A percentile compares a stretch with the other conserved stretches of the same genome.
Conservation (phyloP, 305 asterid genomes). For the Ajuga reptans region DNA sequence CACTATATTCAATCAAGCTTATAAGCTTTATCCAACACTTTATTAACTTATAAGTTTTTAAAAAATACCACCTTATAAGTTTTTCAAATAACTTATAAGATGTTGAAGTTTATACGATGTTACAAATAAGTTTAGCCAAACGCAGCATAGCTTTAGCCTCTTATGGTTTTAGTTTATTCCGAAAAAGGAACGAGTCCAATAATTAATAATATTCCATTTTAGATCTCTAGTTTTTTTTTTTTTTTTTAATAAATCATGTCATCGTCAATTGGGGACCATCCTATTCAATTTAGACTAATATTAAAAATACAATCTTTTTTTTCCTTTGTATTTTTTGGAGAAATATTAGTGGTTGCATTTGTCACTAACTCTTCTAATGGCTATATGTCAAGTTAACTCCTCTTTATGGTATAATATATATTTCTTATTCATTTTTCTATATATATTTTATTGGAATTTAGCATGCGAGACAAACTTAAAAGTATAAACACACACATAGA, state of each 20-base stretch:
- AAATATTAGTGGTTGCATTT: conserved; percentile 4
- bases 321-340: background rate
- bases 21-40: no score
- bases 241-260: background rate
- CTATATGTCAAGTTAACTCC: conserved; percentile 16
- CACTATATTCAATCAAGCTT: no score
- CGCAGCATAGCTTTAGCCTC: no score
- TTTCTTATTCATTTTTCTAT: background rate
- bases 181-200: background rate
- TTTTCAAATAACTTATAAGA: no score
- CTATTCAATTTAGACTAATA: background rate
- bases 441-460: background rate
- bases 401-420: background rate
- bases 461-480: background rate
- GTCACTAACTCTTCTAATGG: background rate
- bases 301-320: background rate
- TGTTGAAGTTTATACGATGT: no score
- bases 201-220: background rate
- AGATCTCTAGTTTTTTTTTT: no score
- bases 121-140: no score
- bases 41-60: no score
- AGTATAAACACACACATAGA: background rate
- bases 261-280: conserved; percentile 16
- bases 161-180: background rate
- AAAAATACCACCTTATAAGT: no score